Base-by-base conservation (phyloP, 495 filamentous ascomycete genomes). In the Choiromyces venosus region DNA sequence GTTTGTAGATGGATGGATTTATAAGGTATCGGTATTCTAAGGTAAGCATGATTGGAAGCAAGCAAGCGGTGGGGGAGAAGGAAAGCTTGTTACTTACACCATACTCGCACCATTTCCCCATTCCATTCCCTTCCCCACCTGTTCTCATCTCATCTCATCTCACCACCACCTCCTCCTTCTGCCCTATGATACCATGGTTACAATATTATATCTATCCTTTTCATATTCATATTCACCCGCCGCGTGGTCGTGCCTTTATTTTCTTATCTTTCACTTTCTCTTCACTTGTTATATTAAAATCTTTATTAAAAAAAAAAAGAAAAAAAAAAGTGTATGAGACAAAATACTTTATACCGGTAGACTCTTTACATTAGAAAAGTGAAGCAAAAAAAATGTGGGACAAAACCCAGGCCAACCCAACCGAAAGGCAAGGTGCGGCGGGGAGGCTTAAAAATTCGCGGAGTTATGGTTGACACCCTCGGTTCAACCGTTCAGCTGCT, bases 171-270 rank as follows among this genome's bases (percentile, higher is more conserved):
- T n/a, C n/a, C n/a, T n/a, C n/a, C n/a, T n/a, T n/a, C n/a, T n/a
- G n/a, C n/a, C n/a, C n/a, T n/a, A n/a, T n/a, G n/a, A n/a, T n/a
- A n/a, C n/a, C n/a, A n/a, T n/a, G n/a, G n/a, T n/a, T n/a, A n/a
- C n/a, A n/a, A n/a, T n/a, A 37, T 37, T 66, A 6, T 35, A n/a
- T 69, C 37, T 33, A 10, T 36, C 36, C 44, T 70, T 46, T 61
- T 36, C 37, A 9, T 67, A 33, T 72, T 52, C 19, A 16, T 39
- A n/a, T n/a, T n/a, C n/a, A n/a, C 71, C 42, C 68, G 69, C 71
- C 69, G 37, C 68, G 44, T 64, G 40, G 68, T n/a, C 40, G 72
- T 69, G 72, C 72, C 40, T 39, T 42, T 46, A 35, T 40, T 66
- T 73, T 36, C 65, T 10, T 65, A 36, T 40, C 71, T 39, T 61